phyloP scores from a whole-genome alignment of 345 rosid genomes.

The Eucalyptus cloeziana region DNA sequence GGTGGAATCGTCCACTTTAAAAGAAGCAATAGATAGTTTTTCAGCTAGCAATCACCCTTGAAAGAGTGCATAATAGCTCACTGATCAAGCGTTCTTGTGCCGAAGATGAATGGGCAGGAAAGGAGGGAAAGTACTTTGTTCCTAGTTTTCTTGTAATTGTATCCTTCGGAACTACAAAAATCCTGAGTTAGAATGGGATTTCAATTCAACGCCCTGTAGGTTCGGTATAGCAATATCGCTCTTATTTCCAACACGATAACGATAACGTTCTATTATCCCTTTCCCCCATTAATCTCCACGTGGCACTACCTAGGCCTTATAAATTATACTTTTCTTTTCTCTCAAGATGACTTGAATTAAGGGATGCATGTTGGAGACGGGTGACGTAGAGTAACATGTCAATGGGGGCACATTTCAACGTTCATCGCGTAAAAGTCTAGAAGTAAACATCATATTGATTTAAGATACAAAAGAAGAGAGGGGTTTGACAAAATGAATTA shows the following conservation, averaged over 20 bases:
- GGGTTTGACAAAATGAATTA: background rate
- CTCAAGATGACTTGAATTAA: background rate
- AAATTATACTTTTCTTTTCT: background rate
- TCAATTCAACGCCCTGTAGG: fast-evolving
- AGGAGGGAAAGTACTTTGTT: no score
- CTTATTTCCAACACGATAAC: background rate
- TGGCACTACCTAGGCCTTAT: background rate
- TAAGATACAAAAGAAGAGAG: background rate
- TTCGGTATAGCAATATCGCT: background rate
- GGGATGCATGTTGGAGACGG: background rate
- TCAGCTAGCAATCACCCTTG: no score
- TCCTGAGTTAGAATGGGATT: no score
- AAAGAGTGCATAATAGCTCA: no score
- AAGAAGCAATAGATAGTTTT: no score
- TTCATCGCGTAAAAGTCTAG: background rate
- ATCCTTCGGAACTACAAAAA: no score
- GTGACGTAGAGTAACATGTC: background rate
- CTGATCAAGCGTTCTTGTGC: fast-evolving
- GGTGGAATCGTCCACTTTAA: fast-evolving
- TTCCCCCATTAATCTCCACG: background rate
- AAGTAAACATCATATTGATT: background rate
- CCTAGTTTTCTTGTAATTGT: no score
- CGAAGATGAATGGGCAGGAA: no score
- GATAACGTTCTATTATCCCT: background rate
- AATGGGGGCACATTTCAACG: background rate